A percentile compares a stretch with the other conserved stretches of the same genome.
phyloP scores from a whole-genome alignment of 305 asterid species.

The Plantago rigida region DNA sequence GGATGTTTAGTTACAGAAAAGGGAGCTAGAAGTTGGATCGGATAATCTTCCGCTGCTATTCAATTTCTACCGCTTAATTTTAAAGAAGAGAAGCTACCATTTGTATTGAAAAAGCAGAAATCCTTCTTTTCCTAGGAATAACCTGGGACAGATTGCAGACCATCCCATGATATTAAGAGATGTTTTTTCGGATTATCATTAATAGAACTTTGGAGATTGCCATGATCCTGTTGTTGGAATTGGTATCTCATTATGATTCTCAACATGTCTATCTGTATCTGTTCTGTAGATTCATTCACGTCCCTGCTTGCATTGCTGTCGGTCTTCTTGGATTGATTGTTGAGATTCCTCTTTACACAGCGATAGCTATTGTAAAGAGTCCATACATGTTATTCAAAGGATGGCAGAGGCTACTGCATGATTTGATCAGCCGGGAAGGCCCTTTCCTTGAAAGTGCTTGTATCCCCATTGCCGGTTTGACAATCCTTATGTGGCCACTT shows the following conservation, averaged over 20 bases:
- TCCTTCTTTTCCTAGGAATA: not conserved
- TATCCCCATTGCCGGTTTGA: constrained; percentile 83
- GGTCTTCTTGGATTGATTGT: constrained; percentile 67
- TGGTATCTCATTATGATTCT: constrained; percentile 5
- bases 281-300: constrained; percentile 60
- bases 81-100: not conserved
- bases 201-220: constrained; percentile 4
- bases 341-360: constrained; percentile 81
- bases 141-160: not conserved
- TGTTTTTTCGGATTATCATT: not conserved
- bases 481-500: constrained; percentile 90
- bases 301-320: constrained; percentile 74
- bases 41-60: not conserved
- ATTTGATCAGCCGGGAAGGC: constrained; percentile 86
- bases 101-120: not conserved
- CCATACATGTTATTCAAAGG: constrained; percentile 90
- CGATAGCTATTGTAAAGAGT: constrained; percentile 70
- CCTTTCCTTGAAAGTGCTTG: constrained; percentile 91
- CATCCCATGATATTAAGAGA: not conserved
- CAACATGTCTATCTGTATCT: constrained; percentile 12
- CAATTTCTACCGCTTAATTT: not conserved
- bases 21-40: not conserved
- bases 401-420: constrained; percentile 81
- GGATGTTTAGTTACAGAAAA: not conserved
- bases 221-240: constrained; percentile 2